These are phyloP conservation scores for Penicillium sp. DNA, from an alignment of 2,329 filamentous ascomycete genomes.

Conservation along the genomic window DNA sequence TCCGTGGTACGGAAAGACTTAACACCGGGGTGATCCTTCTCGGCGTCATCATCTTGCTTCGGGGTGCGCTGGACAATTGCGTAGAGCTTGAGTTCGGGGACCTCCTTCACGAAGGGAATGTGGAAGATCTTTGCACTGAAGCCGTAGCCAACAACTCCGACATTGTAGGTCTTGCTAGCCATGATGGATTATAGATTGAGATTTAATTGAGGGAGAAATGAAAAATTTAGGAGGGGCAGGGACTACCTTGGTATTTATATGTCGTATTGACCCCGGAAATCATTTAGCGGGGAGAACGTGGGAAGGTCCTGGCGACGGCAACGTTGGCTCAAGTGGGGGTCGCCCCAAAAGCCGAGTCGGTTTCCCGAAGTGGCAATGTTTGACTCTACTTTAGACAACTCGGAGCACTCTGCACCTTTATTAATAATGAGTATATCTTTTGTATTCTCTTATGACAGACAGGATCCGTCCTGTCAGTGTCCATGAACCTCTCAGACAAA, in stretches of 20 bases:
- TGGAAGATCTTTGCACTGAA: constrained; percentile 76
- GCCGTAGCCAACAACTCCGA: constrained; percentile 61
- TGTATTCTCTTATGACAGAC: neutral
- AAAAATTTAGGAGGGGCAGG: neutral
- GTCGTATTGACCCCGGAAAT: neutral
- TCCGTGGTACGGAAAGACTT: constrained; percentile 64
- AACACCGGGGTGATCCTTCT: constrained; percentile 63
- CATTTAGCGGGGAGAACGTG: constrained; percentile 25
- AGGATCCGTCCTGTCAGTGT: neutral
- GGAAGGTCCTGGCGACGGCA: constrained; percentile 39
- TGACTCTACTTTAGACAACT: neutral
- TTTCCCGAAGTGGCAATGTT: constrained; percentile 10
- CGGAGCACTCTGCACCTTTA: constrained; percentile 11
- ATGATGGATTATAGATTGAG: constrained; percentile 25
- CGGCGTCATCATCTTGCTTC: constrained; percentile 62
- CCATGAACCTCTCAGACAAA: neutral
- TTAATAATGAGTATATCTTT: neutral
- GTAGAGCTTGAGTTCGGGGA: constrained; percentile 65
- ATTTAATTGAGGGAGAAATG: constrained; percentile 24
- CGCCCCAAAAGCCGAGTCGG: constrained; percentile 37
- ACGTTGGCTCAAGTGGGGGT: constrained; percentile 48
- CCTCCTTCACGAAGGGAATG: constrained; percentile 70
- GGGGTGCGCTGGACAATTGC: constrained; percentile 74
- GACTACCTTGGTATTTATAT: neutral
- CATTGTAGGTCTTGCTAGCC: constrained; percentile 51